A percentile compares a stretch with the other conserved stretches of the same genome.
These are phyloP conservation scores for Penicillium lagena DNA, from an alignment of 495 filamentous ascomycete genomes.

Conservation along the genomic window DNA sequence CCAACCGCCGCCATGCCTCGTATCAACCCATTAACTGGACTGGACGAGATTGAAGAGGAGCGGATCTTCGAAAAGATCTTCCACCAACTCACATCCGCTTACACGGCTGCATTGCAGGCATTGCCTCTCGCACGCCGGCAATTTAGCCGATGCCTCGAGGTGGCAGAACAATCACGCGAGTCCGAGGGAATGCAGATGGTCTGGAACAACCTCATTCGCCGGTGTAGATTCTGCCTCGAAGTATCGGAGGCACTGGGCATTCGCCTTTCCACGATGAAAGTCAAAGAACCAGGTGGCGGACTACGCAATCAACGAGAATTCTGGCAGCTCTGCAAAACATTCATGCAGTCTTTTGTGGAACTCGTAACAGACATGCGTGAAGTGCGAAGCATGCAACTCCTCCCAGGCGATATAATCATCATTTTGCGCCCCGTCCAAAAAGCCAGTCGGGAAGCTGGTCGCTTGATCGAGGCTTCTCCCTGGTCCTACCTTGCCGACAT, in stretches of 20 bases:
- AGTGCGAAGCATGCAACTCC: slow-evolving; percentile 53
- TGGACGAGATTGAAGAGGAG: slow-evolving; percentile 69
- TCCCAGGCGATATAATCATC: slow-evolving; percentile 61
- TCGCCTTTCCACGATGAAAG: slow-evolving; percentile 69
- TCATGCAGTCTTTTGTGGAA: slow-evolving; percentile 70
- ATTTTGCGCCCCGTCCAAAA: slow-evolving; percentile 72
- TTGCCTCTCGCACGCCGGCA: slow-evolving; percentile 60
- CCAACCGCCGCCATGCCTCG: slow-evolving; percentile 34
- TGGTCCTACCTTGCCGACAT: slow-evolving; percentile 56
- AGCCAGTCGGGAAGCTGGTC: slow-evolving; percentile 66
- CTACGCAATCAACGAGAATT: slow-evolving; percentile 71
- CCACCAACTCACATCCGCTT: slow-evolving; percentile 59
- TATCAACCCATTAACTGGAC: slow-evolving; percentile 44
- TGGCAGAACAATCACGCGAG: slow-evolving; percentile 36
- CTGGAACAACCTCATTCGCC: slow-evolving; percentile 64
- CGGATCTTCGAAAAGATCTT: slow-evolving; percentile 76
- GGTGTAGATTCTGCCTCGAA: slow-evolving; percentile 56
- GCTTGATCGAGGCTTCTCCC: slow-evolving; percentile 67
- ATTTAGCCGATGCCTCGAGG: slow-evolving; percentile 46
- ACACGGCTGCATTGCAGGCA: slow-evolving; percentile 58
- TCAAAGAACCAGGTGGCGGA: slow-evolving; percentile 67
- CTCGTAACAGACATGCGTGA: slow-evolving; percentile 66
- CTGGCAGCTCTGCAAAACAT: slow-evolving; percentile 74
- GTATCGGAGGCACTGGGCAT: slow-evolving; percentile 62
- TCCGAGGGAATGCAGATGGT: slow-evolving; percentile 50